These are phyloP conservation scores for Trichoderma endophyticum DNA, from an alignment of 2,329 filamentous ascomycete species.

Conservation along the genomic window DNA sequence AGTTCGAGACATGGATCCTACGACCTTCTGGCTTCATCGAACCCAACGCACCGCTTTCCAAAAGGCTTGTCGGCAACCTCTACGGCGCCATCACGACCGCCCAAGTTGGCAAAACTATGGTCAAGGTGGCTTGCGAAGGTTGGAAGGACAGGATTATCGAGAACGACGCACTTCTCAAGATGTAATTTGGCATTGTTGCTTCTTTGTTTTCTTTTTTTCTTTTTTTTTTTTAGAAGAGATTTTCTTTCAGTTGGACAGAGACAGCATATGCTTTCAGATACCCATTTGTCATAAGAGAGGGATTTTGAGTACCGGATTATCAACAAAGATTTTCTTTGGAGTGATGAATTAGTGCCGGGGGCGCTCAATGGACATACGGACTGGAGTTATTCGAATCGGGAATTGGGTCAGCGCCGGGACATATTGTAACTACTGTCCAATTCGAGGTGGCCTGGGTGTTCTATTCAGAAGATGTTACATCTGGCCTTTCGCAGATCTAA, in stretches of 20 bases:
- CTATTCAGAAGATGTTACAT: neutral
- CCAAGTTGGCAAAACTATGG: conserved; percentile 36
- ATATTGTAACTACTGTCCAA: neutral
- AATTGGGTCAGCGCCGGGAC: neutral
- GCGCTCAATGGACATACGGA: neutral
- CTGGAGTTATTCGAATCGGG: neutral
- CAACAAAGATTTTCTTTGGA: neutral
- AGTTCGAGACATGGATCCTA: conserved; percentile 37
- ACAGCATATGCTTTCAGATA: conserved; percentile 15
- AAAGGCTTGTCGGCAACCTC: conserved; percentile 29
- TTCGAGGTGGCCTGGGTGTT: neutral
- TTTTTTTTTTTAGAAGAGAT: neutral
- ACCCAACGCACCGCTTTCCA: conserved; percentile 25
- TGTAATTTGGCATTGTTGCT: conserved; percentile 22
- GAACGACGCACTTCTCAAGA: conserved; percentile 32
- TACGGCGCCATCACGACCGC: conserved; percentile 33
- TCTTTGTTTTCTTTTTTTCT: neutral
- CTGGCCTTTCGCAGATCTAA: neutral
- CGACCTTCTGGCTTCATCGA: conserved; percentile 35
- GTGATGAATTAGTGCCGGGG: neutral
- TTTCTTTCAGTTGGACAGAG: conserved; percentile 3
- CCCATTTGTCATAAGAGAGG: conserved; percentile 6
- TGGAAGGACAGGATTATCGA: conserved; percentile 36
- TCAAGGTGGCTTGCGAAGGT: conserved; percentile 37
- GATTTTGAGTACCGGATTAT: neutral